Base-by-base conservation (phyloP, 176 grass and related monocot species). In the Ensete glaucum region DNA sequence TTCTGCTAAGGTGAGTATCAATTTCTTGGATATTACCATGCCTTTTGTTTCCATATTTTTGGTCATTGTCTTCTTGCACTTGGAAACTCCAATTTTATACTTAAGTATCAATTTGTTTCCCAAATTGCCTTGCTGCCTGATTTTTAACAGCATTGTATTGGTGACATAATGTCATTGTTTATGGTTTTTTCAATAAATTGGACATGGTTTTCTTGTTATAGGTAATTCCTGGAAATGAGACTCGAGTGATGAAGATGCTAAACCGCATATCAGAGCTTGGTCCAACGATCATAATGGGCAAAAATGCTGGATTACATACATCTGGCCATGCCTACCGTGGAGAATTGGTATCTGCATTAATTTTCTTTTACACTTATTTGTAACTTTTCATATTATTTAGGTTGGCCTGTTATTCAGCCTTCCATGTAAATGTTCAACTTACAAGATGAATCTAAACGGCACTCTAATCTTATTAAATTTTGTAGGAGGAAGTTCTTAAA, bases 181-280 rank as follows among this genome's bases (percentile, higher is more conserved):
- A 22, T 24, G 56, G 9, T 50, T 76, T 20, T 51, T 52, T 76
- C 17, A 34, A 52, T 52, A 51, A n/a, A 9, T 52, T 2, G 11
- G n/a, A 29, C 17, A 14, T 55, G 9, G 52, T 1, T 73, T 55
- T 54, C 51, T 53, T 25, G 1, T 54, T 55, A n/a, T 54, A 98
- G 95, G 95, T 99, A 72, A 99, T 99, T 80, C 95, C 95, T 83
- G 95, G 95, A 83, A 99, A 94, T 51, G 95, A 99, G 70, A 91
- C 88, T 2, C 82, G 95, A 64, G 95, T 99, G 69, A 99, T 99
- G 90, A 99, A 99, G 80, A 99, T 99, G 95, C 81, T 99, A 78
- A 99, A 99, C 74, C 90, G 90, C 23, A 75, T 99, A 80, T 56
- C 88, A 76, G 95, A 99, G 43, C 88, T 94, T 80, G 95, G 90